These are phyloP conservation scores for Fraxinus floribunda DNA, from an alignment of 305 asterid genomes.

Conservation along the genomic window DNA sequence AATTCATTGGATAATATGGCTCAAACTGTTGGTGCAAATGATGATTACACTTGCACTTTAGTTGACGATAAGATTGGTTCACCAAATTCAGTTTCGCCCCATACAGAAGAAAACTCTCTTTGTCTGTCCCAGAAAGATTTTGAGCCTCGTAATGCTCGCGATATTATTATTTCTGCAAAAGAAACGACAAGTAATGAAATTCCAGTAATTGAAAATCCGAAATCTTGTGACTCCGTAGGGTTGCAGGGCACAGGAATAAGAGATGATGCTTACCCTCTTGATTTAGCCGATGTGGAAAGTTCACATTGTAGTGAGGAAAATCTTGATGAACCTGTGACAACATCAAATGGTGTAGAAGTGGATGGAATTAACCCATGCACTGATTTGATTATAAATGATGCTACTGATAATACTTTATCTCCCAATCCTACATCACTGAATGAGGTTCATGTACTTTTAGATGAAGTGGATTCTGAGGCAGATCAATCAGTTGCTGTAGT, in stretches of 20 bases:
- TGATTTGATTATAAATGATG: constrained; percentile 28
- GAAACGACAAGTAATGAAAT: constrained; percentile 23
- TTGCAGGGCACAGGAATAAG: constrained; percentile 28
- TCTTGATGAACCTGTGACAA: constrained; percentile 35
- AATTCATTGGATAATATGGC: constrained; percentile 19
- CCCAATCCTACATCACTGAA: constrained; percentile 28
- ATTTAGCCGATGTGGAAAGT: constrained; percentile 36
- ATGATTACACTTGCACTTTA: constrained; percentile 23
- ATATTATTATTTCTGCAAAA: constrained; percentile 29
- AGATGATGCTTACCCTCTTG: constrained; percentile 27
- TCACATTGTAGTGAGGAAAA: constrained; percentile 30
- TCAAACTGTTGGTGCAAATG: constrained; percentile 31
- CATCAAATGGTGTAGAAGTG: constrained; percentile 30
- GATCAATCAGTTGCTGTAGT: constrained; percentile 27
- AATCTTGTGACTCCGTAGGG: constrained; percentile 28
- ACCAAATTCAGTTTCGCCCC: constrained; percentile 23
- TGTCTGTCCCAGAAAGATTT: constrained; percentile 31
- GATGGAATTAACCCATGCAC: constrained; percentile 22
- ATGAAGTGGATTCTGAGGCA: constrained; percentile 26
- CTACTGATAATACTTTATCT: constrained; percentile 27
- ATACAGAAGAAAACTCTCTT: constrained; percentile 25
- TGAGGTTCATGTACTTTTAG: constrained; percentile 29
- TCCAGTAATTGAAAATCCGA: constrained; percentile 26
- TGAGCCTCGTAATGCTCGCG: constrained; percentile 29
- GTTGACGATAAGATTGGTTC: constrained; percentile 31